These are phyloP conservation scores for Uronychia binucleata DNA, from an alignment of 73 alveolate species.

Conservation along the genomic window DNA sequence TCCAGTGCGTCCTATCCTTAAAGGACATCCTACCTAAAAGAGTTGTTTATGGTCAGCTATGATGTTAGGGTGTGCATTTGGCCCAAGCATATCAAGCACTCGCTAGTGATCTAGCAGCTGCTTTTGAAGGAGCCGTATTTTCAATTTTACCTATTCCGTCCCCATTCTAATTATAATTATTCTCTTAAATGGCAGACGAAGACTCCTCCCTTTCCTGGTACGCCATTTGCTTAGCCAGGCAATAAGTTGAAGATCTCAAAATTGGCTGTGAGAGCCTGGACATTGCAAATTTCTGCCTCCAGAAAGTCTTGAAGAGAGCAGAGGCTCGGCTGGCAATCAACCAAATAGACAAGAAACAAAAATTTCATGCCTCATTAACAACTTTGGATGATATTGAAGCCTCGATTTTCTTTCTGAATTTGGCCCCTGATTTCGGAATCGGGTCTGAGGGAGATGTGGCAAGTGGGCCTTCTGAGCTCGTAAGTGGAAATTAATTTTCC, in stretches of 20 bases:
- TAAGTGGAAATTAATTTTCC: neutral
- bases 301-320: neutral
- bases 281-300: neutral
- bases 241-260: neutral
- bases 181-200: neutral
- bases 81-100: neutral
- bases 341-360: neutral
- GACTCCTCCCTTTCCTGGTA: neutral
- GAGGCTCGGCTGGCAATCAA: neutral
- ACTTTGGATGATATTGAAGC: neutral
- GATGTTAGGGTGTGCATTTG: neutral
- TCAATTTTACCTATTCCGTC: neutral
- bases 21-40: neutral
- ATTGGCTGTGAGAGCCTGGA: neutral
- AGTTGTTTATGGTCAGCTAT: neutral
- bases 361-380: neutral
- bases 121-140: neutral
- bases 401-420: neutral
- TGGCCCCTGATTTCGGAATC: neutral
- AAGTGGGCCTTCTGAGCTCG: neutral
- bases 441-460: neutral
- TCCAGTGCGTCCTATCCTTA: neutral
- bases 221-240: neutral
- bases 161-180: neutral
- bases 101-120: neutral